A percentile compares a stretch with the other conserved stretches of the same genome.
These are phyloP conservation scores for Paecilomyces sp. DNA, from an alignment of 2,329 filamentous ascomycete genomes.

Conservation along the genomic window DNA sequence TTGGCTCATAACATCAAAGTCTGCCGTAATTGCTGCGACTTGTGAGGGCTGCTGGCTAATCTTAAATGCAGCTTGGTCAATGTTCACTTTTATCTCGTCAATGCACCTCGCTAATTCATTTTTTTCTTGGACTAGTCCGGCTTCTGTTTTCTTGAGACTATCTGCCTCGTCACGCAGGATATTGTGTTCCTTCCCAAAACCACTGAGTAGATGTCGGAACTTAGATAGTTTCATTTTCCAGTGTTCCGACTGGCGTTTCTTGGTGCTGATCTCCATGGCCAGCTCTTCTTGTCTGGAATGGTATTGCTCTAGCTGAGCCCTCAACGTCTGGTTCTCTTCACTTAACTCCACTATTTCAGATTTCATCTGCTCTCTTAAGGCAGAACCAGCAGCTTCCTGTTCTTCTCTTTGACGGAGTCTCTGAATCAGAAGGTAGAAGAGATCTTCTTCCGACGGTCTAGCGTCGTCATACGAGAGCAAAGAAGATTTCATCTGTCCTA, in stretches of 20 bases:
- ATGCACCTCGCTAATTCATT: constrained; percentile 16
- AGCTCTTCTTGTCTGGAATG: constrained; percentile 13
- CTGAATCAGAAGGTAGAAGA: constrained; percentile 28
- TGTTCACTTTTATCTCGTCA: constrained; percentile 14
- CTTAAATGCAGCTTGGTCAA: constrained; percentile 9
- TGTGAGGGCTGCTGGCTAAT: constrained; percentile 13
- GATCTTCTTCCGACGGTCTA: constrained; percentile 24
- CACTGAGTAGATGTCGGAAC: constrained; percentile 24
- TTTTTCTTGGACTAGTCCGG: constrained; percentile 18
- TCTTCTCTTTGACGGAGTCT: constrained; percentile 29
- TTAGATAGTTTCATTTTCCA: constrained; percentile 29
- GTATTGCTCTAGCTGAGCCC: constrained; percentile 12
- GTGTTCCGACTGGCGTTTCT: constrained; percentile 17
- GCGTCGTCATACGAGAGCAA: background rate
- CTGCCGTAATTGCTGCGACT: constrained; percentile 11
- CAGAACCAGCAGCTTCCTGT: constrained; percentile 15
- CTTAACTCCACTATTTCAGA: constrained; percentile 14
- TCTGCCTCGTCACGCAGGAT: constrained; percentile 21
- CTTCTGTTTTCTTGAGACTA: constrained; percentile 17
- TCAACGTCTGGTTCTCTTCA: constrained; percentile 22
- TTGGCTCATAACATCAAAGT: constrained; percentile 15
- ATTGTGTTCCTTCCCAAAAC: constrained; percentile 27
- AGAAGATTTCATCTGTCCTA: background rate
- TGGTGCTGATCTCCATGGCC: constrained; percentile 12
- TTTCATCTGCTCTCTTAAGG: constrained; percentile 19